Base-by-base conservation (phyloP, 2,329 filamentous ascomycete species). In the Neurospora sp. region DNA sequence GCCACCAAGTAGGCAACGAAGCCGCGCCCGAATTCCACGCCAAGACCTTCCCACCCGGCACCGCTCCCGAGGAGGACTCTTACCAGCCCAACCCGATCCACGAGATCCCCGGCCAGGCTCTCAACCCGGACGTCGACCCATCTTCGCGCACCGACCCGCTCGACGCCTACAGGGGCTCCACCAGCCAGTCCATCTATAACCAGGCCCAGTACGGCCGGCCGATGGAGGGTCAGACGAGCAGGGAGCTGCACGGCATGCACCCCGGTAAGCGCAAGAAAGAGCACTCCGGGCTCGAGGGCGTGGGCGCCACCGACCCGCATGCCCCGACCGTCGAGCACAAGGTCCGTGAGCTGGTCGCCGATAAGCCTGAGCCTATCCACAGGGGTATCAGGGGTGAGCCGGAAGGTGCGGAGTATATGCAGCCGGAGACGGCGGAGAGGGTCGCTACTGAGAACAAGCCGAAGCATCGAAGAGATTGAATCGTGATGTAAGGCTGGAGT, bases 11-110 rank as follows among this genome's bases (percentile, higher is more conserved):
- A 70, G 86, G 86, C 75, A 86, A 88, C 73, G 88, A 90, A 68
- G 80, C 81, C 33, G 76, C 79, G 13, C 87, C 87, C 23, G 90
- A 91, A 76, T 93, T 91, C 82, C 82, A 85, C 75, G 85, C 87
- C 33, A 74, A 93, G 77, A 84, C 84, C 1, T 80, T 88, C 42
- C 84, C 89, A 0, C 80, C 89, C 0, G 91, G 91, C 71, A 86
- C 87, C 3, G 90, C 91, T 0, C 91, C 91, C 2, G 71, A 71
- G 15, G 77, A 81, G 68, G 67, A 78, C 69, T 80, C 78, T 10
- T 83, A 80, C 76, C 73, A 78, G 52, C 82, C 84, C 11, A 78
- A 82, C 67, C 75, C 81, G 1, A 71, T 75, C 17, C 72, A 73
- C 39, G 80, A 82, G 58, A 71, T 77, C 17, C 78, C 82, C 10